Conservation (phyloP, 805 yeast species). For the Naumovozyma castellii region DNA sequence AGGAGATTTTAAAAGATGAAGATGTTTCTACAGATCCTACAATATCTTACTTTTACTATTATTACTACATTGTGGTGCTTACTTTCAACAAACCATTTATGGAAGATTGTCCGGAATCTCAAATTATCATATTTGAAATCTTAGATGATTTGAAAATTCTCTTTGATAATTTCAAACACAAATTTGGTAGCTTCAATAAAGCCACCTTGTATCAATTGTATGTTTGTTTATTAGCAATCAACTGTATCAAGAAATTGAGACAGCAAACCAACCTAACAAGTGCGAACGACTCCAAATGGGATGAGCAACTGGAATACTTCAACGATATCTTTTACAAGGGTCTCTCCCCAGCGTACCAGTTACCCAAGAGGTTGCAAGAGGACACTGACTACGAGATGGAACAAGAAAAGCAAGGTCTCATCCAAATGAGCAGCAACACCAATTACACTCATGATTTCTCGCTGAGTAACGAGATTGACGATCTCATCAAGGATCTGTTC, state of each 20-base stretch:
- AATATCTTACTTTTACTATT: slow-evolving; percentile 42
- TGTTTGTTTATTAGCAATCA: slow-evolving; percentile 27
- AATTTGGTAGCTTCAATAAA: slow-evolving; percentile 19
- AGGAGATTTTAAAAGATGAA: slow-evolving; percentile 30
- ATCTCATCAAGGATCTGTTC: slow-evolving; percentile 27
- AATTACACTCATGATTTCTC: slow-evolving; percentile 29
- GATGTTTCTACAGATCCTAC: slow-evolving; percentile 45
- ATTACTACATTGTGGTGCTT: slow-evolving; percentile 48
- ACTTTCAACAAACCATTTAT: slow-evolving; percentile 55
- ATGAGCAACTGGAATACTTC: slow-evolving; percentile 18
- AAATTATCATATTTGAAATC: slow-evolving; percentile 22
- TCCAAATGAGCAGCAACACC: slow-evolving; percentile 21
- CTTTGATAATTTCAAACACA: slow-evolving; percentile 20
- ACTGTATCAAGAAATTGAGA: slow-evolving; percentile 19
- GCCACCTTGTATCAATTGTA: slow-evolving; percentile 28
- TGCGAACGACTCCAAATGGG: slow-evolving; percentile 5
- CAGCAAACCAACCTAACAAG: slow-evolving; percentile 1
- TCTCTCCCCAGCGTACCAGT: slow-evolving; percentile 18
- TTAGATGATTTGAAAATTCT: slow-evolving; percentile 24
- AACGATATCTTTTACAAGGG: slow-evolving; percentile 17
- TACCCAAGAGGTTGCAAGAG: slow-evolving; percentile 18
- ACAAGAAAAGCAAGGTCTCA: slow-evolving; percentile 18
- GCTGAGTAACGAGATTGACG: slow-evolving; percentile 30
- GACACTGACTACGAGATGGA: slow-evolving; percentile 19
- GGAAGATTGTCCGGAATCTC: slow-evolving; percentile 30